phyloP scores from a whole-genome alignment of 208 protist species.

The Angomonas ambiguus region DNA sequence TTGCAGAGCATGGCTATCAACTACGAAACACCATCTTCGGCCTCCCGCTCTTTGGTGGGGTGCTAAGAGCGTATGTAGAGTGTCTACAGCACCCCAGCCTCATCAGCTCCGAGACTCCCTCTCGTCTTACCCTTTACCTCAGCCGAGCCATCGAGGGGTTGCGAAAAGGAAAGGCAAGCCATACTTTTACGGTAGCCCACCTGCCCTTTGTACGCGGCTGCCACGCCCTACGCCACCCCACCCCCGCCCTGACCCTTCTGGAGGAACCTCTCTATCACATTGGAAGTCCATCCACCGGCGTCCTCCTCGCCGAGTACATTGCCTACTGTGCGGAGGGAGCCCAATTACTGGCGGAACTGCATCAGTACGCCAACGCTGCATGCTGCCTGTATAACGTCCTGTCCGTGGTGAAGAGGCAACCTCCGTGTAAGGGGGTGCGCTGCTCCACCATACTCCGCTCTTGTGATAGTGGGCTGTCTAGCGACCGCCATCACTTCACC shows the following conservation, averaged over 20 bases:
- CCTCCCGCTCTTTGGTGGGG: slow-evolving; percentile 27
- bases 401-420: background rate
- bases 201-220: slow-evolving; percentile 29
- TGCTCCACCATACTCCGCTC: no score
- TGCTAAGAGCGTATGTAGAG: slow-evolving; percentile 50
- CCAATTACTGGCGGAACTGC: slow-evolving; percentile 24
- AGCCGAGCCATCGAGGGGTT: slow-evolving; percentile 7
- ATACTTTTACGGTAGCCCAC: slow-evolving; percentile 36
- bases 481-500: no score
- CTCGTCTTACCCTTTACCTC: slow-evolving; percentile 9
- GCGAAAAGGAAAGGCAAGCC: background rate
- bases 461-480: background rate
- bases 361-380: slow-evolving; percentile 34
- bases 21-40: slow-evolving; percentile 21
- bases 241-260: slow-evolving; percentile 35
- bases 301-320: slow-evolving; percentile 32
- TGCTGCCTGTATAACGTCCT: slow-evolving; percentile 9
- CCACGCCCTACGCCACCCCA: slow-evolving; percentile 6
- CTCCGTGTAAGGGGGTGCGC: no score
- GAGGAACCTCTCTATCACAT: slow-evolving; percentile 29
- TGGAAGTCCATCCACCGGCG: slow-evolving; percentile 27
- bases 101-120: background rate
- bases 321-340: slow-evolving; percentile 44
- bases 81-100: slow-evolving; percentile 7
- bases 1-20: slow-evolving; percentile 3